These are phyloP conservation scores for Rhexocercosporidium sp. DNA, from an alignment of 2,329 filamentous ascomycete genomes.

Conservation along the genomic window DNA sequence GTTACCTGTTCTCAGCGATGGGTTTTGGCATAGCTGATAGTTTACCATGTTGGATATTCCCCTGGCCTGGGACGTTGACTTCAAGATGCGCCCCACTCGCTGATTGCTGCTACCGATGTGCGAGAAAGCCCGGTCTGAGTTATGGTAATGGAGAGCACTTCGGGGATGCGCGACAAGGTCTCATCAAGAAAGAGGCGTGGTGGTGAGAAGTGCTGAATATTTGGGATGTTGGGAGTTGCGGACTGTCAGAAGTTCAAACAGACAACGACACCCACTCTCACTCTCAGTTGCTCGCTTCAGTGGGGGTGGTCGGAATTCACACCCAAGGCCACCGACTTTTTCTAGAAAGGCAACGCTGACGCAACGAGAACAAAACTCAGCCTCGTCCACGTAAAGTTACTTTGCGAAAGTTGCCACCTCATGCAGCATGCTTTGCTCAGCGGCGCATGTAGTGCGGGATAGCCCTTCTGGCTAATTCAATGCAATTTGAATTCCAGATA, in stretches of 20 bases:
- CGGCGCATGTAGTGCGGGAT: not conserved
- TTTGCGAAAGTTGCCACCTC: slow-evolving; percentile 10
- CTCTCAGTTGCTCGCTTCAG: slow-evolving; percentile 16
- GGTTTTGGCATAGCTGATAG: not conserved
- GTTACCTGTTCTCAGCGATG: slow-evolving; percentile 5
- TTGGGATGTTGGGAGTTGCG: slow-evolving; percentile 13
- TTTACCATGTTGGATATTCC: slow-evolving; percentile 38
- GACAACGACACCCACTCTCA: not conserved
- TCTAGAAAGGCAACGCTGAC: slow-evolving; percentile 22
- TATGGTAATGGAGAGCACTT: slow-evolving; percentile 8
- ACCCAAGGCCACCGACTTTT: slow-evolving; percentile 19
- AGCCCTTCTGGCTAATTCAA: not conserved
- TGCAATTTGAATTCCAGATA: not conserved
- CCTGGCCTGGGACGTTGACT: slow-evolving; percentile 19
- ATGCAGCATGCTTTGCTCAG: slow-evolving; percentile 1
- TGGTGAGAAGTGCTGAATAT: slow-evolving; percentile 8
- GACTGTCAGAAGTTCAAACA: slow-evolving; percentile 16
- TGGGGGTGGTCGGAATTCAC: slow-evolving; percentile 23
- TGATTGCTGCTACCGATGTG: not conserved
- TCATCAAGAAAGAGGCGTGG: slow-evolving; percentile 21
- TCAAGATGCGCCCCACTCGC: slow-evolving; percentile 30
- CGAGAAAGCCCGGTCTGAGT: not conserved
- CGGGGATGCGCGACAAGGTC: slow-evolving; percentile 8
- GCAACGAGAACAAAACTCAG: slow-evolving; percentile 21
- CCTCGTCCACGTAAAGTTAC: slow-evolving; percentile 18